Evolutionary conservation across 495 filamentous ascomycete genomes (phyloP).

Genomic region (Aspergillus saccharolyticus): DNA sequence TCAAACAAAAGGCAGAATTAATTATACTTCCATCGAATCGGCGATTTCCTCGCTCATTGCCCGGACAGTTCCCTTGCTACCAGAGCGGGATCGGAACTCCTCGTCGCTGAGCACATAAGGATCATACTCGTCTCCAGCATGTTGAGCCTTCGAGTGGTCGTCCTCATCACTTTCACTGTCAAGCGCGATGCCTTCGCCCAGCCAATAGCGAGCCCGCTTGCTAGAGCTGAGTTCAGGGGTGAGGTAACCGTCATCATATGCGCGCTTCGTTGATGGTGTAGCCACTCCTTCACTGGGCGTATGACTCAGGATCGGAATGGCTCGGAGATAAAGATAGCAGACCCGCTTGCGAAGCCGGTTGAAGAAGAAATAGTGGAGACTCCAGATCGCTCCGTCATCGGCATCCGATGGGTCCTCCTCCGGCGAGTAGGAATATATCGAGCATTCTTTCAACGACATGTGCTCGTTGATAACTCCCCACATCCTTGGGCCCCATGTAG

Average conservation of each 20-base stretch:
- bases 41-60: conserved; percentile 73
- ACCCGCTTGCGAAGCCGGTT: conserved; percentile 90
- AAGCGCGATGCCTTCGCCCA: conserved; percentile 56
- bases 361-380: conserved; percentile 94
- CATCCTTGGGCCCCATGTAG: conserved; percentile 75
- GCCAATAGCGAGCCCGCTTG: conserved; percentile 80
- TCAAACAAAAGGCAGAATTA: not conserved
- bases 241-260: conserved; percentile 44
- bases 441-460: conserved; percentile 82
- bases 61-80: conserved; percentile 49
- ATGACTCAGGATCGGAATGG: conserved; percentile 75
- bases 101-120: conserved; percentile 42
- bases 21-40: conserved; percentile 61
- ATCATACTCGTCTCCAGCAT: conserved; percentile 36
- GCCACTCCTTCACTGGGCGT: conserved; percentile 44
- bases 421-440: conserved; percentile 78
- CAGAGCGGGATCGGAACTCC: conserved; percentile 33
- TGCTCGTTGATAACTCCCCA: conserved; percentile 89
- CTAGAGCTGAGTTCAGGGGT: conserved; percentile 53
- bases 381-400: conserved; percentile 91
- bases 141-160: conserved; percentile 23
- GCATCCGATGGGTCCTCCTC: conserved; percentile 82
- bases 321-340: conserved; percentile 85
- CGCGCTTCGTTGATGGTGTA: conserved; percentile 43
- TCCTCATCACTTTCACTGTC: conserved; percentile 47